Evolutionary conservation across 192 early-diverging fungal genomes (phyloP), one percentile per base, ranked within the genome.

Genomic region (Rhizophagus clarus): DNA sequence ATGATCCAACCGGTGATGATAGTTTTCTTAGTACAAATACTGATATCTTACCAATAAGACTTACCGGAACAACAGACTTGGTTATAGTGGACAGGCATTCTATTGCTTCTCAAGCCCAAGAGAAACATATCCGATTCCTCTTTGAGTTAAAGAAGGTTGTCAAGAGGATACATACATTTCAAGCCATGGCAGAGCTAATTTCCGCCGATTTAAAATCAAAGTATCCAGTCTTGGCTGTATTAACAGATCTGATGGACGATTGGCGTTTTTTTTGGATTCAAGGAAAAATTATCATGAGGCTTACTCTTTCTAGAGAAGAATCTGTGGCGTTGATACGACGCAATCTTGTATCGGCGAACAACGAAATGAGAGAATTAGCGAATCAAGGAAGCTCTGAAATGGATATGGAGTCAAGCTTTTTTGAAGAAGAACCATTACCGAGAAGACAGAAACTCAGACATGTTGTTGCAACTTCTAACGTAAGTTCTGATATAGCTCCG

Each of bases 41-140:
- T 72, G 70, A 72, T 72, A 45, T 72, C 40, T 6, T 72, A 72
- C 40, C 17, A 72, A 72, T 72, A 0, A 72, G 7, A 72, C 70
- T 72, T 6, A n/a, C 34, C 1, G 34, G 37, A 4, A 72, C 34
- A 42, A 45, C 70, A 45, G 34, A 72, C 0, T 2, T 72, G 4
- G 34, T 9, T 20, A 72, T 72, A 72, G 70, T 72, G 1, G 40
- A 72, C 34, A 42, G 29, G 42, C 6, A 72, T 72, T 72, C 31
- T 42, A 72, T 72, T 22, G 34, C 70, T 72, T 12, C 0, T 3
- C 37, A 72, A 72, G 17, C 22, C 0, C 34, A 9, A 72, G 70
- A 72, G 40, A 72, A 72, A 45, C 17, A 72, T 72, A 45, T 72
- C 3, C 34, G 40, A 42, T 0, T 72, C 0, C 31, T 72, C 1